Conservation (phyloP, 176 grass and related monocot species). For the Avena insularis region DNA sequence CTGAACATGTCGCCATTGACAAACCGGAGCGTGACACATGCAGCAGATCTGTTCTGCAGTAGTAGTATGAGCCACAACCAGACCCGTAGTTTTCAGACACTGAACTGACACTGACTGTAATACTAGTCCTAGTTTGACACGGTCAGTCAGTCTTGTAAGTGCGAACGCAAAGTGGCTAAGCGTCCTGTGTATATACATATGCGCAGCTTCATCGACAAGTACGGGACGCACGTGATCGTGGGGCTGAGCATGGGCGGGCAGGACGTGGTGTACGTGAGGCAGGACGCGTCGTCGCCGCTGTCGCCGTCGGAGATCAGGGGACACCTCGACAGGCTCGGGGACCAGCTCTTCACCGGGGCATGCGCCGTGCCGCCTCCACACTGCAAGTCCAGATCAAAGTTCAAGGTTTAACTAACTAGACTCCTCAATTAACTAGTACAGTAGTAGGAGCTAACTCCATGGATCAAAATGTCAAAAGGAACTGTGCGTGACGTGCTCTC, state of each 20-base stretch:
- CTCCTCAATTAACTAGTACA: not conserved
- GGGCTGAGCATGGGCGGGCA: constrained; percentile 93
- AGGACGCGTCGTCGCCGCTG: constrained; percentile 67
- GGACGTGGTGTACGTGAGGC: constrained; percentile 84
- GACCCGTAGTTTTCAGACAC: constrained; percentile 36
- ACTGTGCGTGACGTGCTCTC: not conserved
- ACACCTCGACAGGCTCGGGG: constrained; percentile 77
- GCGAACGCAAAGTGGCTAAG: no score
- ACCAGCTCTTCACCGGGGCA: constrained; percentile 82
- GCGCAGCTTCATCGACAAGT: constrained; percentile 75
- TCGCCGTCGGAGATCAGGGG: constrained; percentile 71
- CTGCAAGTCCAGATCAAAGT: constrained; percentile 62
- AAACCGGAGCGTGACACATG: not conserved
- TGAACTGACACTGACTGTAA: constrained; percentile 28
- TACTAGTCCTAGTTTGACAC: not conserved
- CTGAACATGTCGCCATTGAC: constrained; percentile 46
- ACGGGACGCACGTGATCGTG: constrained; percentile 82
- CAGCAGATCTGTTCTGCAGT: not conserved
- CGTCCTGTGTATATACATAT: no score
- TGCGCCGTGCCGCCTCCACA: constrained; percentile 68
- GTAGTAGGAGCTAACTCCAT: not conserved
- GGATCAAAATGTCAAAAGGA: not conserved
- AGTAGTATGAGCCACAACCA: not conserved
- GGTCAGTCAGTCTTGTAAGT: no score
- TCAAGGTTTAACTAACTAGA: constrained; percentile 40